These are phyloP conservation scores for Sphagnum tenellum DNA, from an alignment of 225 moss, liverwort and hornwort species.

Conservation along the genomic window DNA sequence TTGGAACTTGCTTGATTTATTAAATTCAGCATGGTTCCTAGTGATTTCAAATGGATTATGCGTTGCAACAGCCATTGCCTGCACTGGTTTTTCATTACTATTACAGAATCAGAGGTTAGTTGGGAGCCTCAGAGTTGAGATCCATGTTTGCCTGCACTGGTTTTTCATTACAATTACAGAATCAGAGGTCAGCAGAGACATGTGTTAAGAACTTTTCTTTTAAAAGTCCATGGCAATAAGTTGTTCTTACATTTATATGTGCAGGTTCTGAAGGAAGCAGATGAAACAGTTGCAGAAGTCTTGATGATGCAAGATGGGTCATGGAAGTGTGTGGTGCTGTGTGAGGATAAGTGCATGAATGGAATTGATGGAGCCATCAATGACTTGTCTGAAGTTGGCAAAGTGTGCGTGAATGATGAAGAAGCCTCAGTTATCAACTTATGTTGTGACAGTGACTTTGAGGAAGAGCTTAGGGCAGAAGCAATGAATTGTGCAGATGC, in stretches of 20 bases:
- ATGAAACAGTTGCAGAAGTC: slow-evolving; percentile 56
- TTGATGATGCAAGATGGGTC: slow-evolving; percentile 68
- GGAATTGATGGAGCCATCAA: slow-evolving; percentile 13
- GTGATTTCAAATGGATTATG: not conserved
- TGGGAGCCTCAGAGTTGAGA: too few species aligned
- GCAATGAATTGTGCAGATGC: slow-evolving; percentile 6
- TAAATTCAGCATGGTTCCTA: not conserved
- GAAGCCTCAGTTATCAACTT: slow-evolving; percentile 26
- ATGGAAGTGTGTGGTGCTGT: slow-evolving; percentile 34
- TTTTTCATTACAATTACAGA: too few species aligned
- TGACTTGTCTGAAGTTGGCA: slow-evolving; percentile 12
- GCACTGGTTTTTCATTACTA: too few species aligned
- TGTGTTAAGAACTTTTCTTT: not conserved
- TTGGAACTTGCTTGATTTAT: too few species aligned
- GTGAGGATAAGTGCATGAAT: slow-evolving; percentile 16
- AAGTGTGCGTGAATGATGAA: slow-evolving; percentile 4
- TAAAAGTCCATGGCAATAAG: not conserved
- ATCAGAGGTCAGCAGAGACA: not conserved
- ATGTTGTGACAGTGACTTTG: slow-evolving; percentile 34
- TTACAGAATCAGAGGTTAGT: not conserved
- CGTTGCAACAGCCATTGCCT: too few species aligned
- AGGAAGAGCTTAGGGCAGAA: slow-evolving; percentile 9
- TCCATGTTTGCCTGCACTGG: too few species aligned
- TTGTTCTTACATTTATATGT: slow-evolving; percentile 10
- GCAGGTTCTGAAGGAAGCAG: slow-evolving; percentile 72